Evolutionary conservation across 2,329 filamentous ascomycete genomes (phyloP).

Genomic region (Sordariomycetes sp.): DNA sequence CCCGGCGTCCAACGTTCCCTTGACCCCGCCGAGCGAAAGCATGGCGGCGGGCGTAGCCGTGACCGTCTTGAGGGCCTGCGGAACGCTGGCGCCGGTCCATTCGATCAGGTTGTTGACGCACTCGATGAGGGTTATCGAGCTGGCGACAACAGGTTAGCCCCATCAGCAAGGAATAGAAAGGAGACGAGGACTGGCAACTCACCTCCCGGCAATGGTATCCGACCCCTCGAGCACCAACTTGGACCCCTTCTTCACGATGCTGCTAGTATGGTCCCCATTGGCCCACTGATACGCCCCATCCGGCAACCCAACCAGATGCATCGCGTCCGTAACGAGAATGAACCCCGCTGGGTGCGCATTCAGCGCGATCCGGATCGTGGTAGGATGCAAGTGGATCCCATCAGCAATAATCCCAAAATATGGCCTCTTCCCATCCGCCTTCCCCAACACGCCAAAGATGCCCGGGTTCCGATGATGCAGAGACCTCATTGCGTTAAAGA

Average conservation of each 20-base stretch:
- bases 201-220: constrained; percentile 65
- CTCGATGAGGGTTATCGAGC: constrained; percentile 61
- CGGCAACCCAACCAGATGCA: constrained; percentile 72
- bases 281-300: constrained; percentile 82
- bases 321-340: constrained; percentile 84
- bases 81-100: constrained; percentile 57
- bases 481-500: constrained; percentile 90
- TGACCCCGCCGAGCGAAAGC: constrained; percentile 53
- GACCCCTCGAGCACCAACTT: constrained; percentile 67
- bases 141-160: constrained; percentile 13
- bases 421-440: constrained; percentile 47
- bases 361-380: constrained; percentile 79
- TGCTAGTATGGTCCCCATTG: constrained; percentile 48
- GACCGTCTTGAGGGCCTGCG: constrained; percentile 57
- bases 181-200: constrained; percentile 15
- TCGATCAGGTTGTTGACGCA: constrained; percentile 71
- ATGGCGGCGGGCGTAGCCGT: constrained; percentile 67
- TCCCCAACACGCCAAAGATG: constrained; percentile 74
- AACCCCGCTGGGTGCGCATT: constrained; percentile 74
- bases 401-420: constrained; percentile 87
- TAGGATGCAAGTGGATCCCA: constrained; percentile 80
- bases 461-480: constrained; percentile 86
- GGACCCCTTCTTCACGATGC: constrained; percentile 57
- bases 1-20: constrained; percentile 51
- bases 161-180: not conserved